Base-by-base conservation (phyloP, 23 red algal genomes). In the Cyanidiococcus yangmingshanensis region DNA sequence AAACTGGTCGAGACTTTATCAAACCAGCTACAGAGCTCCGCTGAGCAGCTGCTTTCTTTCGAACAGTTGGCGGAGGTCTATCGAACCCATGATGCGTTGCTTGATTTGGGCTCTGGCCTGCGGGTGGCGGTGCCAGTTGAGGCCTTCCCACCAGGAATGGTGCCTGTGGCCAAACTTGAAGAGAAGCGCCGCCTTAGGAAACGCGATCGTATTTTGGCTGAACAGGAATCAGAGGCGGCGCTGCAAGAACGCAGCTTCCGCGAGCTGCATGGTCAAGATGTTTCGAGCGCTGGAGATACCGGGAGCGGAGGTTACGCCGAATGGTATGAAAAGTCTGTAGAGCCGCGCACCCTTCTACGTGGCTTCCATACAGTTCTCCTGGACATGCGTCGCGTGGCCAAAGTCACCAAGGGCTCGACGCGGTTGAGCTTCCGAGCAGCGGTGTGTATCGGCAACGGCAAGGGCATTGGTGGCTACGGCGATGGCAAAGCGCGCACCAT, bases 321-420 rank as follows among this genome's bases (percentile, higher is more conserved):
- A 30, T 35, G 21, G 63, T 71, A 71, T 29, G 91, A 95, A 45
- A 50, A 79, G 38, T 57, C 81, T 12, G 54, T 77, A 40, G 50
- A 63, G 41, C 80, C 84, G 58, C 38, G 75, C 41, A 74, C 82
- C 51, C 76, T 95, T 3, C 78, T 95, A 2, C 58, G 76, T 17
- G 91, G 91, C 39, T 95, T 82, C 75, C 82, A 95, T 59, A 90
- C 91, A 1, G 87, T 84, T 2, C 81, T 95, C 58, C 84, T 95
- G 34, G 82, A 95, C 37, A 82, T 89, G 38, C 40, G 86, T 37
- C 81, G 91, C 2, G 84, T 87, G 25, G 77, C 84, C 57, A 89
- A 90, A 59, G 91, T 95, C 16, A 80, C 77, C 35, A 81, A 84
- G 50, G 86, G 83, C 37, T 86, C 86, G 3, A 95, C 91, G 7